Base-by-base conservation (phyloP, 2,329 filamentous ascomycete species). In the Nakataea oryzae region DNA sequence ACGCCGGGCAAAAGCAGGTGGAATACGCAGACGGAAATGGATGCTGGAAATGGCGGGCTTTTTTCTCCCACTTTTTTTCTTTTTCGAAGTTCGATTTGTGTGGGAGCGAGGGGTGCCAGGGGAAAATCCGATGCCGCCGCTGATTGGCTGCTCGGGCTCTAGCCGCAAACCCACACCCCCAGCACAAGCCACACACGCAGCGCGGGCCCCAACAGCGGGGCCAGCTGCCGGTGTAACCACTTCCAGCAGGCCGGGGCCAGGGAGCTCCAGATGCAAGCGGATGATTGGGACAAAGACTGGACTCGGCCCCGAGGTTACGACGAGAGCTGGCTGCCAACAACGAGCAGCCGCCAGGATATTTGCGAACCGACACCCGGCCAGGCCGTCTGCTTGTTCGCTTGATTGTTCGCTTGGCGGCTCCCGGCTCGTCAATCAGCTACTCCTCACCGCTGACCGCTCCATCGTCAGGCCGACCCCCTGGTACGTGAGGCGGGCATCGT, bases 1-100 rank as follows among this genome's bases (percentile, higher is more conserved):
- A 41, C 58, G 58, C 47, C 32, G 58, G 32, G 58, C 58, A 47
- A 59, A n/a, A 28, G 32, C 27, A 59, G 24, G 28, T 59, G 58
- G 41, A 26, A 41, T 27, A 32, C 26, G n/a, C 41, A 50, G 13
- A 50, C 17, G n/a, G 30, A 6, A 8, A n/a, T 2, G 34, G 41
- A n/a, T 50, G 21, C 41, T 17, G n/a, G n/a, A 50, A 50, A 50
- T 50, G 21, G n/a, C 41, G 21, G 41, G 17, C 41, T 11, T 50
- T 50, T 50, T 50, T n/a, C 21, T 50, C 41, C 41, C 41, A 50
- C 41, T n/a, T 21, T 50, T 50, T 50, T 50, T 50, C 41, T 50
- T 50, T 50, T 50, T 50, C 41, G 41, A 50, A 50, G 17, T 50
- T 50, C 17, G 41, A 50, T 50, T 50, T 50, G 41, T 50, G 41